phyloP scores from a whole-genome alignment of 331 rosid genomes.

The Ulmus americana region DNA sequence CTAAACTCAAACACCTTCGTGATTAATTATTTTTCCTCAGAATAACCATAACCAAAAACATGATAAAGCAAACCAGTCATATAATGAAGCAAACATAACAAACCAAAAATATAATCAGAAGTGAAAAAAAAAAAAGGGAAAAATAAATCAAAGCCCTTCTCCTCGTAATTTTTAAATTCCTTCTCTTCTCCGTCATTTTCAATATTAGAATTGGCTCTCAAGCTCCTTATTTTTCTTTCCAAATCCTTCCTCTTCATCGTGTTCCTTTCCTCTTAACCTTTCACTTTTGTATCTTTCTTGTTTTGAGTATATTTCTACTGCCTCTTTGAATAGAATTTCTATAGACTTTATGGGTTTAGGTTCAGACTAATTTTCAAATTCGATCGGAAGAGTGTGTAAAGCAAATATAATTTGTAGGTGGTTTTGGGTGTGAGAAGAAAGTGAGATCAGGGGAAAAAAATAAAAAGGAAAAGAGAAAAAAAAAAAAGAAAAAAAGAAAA shows the following conservation, averaged over 20 bases:
- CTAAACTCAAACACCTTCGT: neutral
- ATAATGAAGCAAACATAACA: neutral
- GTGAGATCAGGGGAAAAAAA: neutral
- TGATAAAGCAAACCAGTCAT: neutral
- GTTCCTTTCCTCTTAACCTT: conserved; percentile 9
- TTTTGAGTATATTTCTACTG: conserved; percentile 23
- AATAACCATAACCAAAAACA: conserved; percentile 3
- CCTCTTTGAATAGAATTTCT: conserved; percentile 35
- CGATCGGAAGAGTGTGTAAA: conserved; percentile 18
- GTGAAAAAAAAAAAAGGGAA: conserved; percentile 19
- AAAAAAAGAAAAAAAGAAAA: too few relatives aligned
- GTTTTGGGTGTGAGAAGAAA: conserved; percentile 27
- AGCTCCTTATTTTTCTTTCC: conserved; percentile 26
- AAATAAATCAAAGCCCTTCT: conserved; percentile 17
- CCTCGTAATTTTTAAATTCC: conserved; percentile 6
- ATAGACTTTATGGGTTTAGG: conserved; percentile 27
- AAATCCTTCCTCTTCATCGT: conserved; percentile 29
- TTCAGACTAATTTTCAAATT: neutral
- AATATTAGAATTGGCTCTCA: conserved; percentile 13
- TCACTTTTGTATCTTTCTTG: conserved; percentile 11
- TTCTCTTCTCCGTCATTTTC: conserved; percentile 4
- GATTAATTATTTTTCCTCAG: neutral
- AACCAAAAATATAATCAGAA: neutral
- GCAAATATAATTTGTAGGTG: conserved; percentile 12
- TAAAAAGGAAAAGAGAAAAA: too few relatives aligned